Percentiles rank a stretch among this genome's conserved stretches.
Evolutionary conservation across 163 green algal species (phyloP).

Genomic region (Prototheca cutis): DNA sequence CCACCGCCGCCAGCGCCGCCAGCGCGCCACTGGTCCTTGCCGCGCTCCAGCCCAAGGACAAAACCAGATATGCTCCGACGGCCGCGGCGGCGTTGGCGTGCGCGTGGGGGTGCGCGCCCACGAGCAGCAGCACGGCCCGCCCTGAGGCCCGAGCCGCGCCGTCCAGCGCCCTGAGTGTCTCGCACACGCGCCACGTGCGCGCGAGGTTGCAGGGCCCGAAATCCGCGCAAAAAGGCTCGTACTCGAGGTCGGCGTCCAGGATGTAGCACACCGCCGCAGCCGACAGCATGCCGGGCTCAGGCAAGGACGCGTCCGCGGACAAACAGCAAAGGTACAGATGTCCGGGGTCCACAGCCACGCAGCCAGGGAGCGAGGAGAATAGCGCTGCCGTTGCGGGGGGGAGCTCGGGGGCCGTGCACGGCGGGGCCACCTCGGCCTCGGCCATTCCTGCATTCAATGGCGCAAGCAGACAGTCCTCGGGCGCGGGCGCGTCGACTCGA

Average conservation of each 20-base stretch:
- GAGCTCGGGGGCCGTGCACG: too few relatives aligned
- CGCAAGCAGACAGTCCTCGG: too few relatives aligned
- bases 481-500: too few relatives aligned
- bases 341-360: background rate
- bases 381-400: too few relatives aligned
- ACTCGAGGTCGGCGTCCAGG: constrained; percentile 47
- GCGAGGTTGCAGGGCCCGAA: constrained; percentile 88
- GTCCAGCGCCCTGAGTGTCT: constrained; percentile 49
- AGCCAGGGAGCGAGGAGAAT: background rate
- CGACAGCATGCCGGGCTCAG: background rate
- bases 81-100: constrained; percentile 74
- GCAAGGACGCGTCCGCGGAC: background rate
- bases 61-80: constrained; percentile 70
- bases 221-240: constrained; percentile 86
- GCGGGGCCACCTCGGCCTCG: too few relatives aligned
- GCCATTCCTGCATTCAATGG: too few relatives aligned
- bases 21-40: constrained; percentile 54
- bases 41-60: constrained; percentile 60
- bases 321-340: constrained; percentile 14
- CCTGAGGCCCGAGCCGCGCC: constrained; percentile 14
- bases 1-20: constrained; percentile 45
- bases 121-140: constrained; percentile 53
- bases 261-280: background rate
- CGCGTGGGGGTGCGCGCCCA: constrained; percentile 44
- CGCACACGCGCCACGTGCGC: constrained; percentile 64